Percentiles rank a stretch among this genome's conserved stretches.
phyloP scores from a whole-genome alignment of 305 asterid species.

The Solanum hybrid region DNA sequence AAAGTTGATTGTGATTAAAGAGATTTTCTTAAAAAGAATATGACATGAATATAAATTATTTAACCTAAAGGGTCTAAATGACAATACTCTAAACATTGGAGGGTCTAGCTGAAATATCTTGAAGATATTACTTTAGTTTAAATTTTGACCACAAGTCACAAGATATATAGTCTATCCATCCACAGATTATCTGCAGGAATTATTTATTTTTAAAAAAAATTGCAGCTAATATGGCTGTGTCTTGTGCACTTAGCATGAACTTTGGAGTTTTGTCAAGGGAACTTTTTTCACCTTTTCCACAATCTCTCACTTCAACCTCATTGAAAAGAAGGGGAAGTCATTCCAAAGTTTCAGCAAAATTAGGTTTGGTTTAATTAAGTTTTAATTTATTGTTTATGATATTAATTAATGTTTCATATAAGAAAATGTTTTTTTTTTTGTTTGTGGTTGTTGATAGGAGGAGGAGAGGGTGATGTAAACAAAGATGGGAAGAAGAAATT shows the following conservation, averaged over 20 bases:
- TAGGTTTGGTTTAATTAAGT: conserved; percentile 3
- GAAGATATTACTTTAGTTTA: neutral
- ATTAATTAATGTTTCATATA: neutral
- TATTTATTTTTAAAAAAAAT: neutral
- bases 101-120: neutral
- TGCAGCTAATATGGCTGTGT: conserved; percentile 17
- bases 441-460: conserved; percentile 10
- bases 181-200: neutral
- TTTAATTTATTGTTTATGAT: neutral
- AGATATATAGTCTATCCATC: neutral
- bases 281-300: neutral
- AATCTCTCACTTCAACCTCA: conserved; percentile 1
- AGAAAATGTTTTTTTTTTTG: neutral
- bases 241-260: conserved; percentile 7
- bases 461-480: conserved; percentile 19
- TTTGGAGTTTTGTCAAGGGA: conserved; percentile 10
- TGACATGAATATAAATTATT: neutral
- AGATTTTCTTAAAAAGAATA: neutral
- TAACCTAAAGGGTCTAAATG: neutral
- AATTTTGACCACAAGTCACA: neutral
- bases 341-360: conserved; percentile 17
- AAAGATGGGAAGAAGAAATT: conserved; percentile 25
- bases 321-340: conserved; percentile 7
- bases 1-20: neutral
- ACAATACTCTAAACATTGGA: neutral